Evolutionary conservation across 2,329 filamentous ascomycete species (phyloP).

Genomic region (Neofusicoccum cordaticola): DNA sequence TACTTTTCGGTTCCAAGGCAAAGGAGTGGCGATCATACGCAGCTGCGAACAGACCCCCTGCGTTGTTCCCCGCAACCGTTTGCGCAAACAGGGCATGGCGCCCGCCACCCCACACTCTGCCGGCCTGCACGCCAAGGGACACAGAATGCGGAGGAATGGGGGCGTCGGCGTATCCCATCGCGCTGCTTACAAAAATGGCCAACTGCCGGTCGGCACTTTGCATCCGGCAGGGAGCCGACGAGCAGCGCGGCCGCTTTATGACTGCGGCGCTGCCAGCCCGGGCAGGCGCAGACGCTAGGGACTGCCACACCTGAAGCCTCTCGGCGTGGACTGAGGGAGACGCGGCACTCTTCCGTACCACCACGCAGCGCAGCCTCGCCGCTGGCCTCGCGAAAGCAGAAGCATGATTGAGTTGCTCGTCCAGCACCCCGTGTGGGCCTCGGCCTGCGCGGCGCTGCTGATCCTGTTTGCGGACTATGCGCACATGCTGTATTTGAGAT

Average conservation of each 20-base stretch:
- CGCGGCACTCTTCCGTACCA: no score
- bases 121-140: not conserved
- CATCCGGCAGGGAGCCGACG: not conserved
- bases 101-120: constrained; percentile 9
- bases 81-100: not conserved
- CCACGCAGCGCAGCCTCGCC: not conserved
- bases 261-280: not conserved
- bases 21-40: not conserved
- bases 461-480: constrained; percentile 43
- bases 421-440: constrained; percentile 7
- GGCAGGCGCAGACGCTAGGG: not conserved
- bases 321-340: not conserved
- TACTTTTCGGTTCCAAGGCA: not conserved
- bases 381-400: not conserved
- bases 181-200: not conserved
- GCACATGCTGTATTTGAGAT: constrained; percentile 50
- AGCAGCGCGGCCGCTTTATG: not conserved
- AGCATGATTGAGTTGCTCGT: constrained; percentile 1
- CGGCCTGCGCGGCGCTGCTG: constrained; percentile 21
- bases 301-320: not conserved
- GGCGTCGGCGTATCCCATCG: not conserved
- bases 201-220: constrained; percentile 14
- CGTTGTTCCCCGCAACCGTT: constrained; percentile 1
- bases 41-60: not conserved
- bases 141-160: not conserved